Percentiles rank a stretch among this genome's conserved stretches.
phyloP scores from a whole-genome alignment of 2,329 filamentous ascomycete species.

The Verticillium albo-atrum region DNA sequence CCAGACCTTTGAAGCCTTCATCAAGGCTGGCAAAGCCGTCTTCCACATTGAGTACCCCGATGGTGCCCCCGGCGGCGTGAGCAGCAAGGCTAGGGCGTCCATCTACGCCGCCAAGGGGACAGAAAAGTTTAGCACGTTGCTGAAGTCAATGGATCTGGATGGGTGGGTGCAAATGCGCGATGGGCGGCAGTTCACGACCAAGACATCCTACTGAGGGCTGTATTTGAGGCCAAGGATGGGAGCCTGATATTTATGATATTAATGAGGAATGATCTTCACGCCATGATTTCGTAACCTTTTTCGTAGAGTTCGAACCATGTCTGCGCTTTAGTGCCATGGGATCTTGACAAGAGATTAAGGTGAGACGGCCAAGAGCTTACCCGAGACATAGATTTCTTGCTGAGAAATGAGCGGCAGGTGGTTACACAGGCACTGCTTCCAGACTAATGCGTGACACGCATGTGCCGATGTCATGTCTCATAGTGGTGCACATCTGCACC shows the following conservation, averaged over 20 bases:
- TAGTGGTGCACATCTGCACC: no score
- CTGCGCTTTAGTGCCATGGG: no score
- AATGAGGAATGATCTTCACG: neutral
- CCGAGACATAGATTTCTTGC: no score
- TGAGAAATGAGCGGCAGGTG: no score
- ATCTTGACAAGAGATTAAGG: no score
- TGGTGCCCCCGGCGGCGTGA: constrained; percentile 32
- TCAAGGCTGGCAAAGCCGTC: constrained; percentile 59
- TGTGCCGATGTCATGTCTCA: no score
- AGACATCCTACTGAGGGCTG: neutral
- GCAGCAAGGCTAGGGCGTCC: constrained; percentile 22
- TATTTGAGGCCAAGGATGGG: neutral
- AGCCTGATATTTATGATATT: neutral
- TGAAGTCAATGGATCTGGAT: constrained; percentile 62
- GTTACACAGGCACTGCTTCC: no score
- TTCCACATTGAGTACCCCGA: constrained; percentile 70
- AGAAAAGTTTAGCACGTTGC: constrained; percentile 54
- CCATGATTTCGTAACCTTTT: no score
- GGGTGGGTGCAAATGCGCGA: constrained; percentile 58
- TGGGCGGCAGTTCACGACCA: constrained; percentile 9
- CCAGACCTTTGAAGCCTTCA: constrained; percentile 51
- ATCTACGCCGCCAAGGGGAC: constrained; percentile 42
- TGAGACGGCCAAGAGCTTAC: no score
- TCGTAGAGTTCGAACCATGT: no score
- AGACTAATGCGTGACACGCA: no score